Conservation (phyloP, 1,139 yeast species). For the Yamadazyma oceani region DNA sequence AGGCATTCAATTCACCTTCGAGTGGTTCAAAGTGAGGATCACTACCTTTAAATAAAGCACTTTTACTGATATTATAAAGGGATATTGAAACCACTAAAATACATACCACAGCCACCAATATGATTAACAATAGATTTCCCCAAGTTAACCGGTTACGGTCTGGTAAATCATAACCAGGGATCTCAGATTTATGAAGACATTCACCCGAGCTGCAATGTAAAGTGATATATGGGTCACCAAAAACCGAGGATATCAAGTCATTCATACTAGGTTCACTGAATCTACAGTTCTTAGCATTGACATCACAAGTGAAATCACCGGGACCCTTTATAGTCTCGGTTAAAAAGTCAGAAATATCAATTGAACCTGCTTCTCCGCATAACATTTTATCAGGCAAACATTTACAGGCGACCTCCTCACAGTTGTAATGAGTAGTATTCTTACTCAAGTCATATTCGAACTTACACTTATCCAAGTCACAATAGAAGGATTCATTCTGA, state of each 20-base stretch:
- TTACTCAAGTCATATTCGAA: conserved; percentile 63
- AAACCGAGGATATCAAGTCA: conserved; percentile 81
- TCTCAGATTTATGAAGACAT: conserved; percentile 86
- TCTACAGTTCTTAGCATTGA: conserved; percentile 57
- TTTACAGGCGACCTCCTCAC: conserved; percentile 74
- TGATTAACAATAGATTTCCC: conserved; percentile 50
- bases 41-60: conserved; percentile 56
- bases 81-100: conserved; percentile 39
- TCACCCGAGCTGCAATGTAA: conserved; percentile 82
- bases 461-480: conserved; percentile 73
- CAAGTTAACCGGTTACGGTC: conserved; percentile 51
- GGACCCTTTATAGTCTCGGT: conserved; percentile 91
- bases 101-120: conserved; percentile 48
- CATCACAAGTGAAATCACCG: conserved; percentile 84
- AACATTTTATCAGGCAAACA: conserved; percentile 92
- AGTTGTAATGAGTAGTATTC: conserved; percentile 73
- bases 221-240: conserved; percentile 89
- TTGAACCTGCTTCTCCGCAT: conserved; percentile 92
- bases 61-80: conserved; percentile 54
- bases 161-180: conserved; percentile 85
- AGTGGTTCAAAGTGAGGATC: conserved; percentile 23
- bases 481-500: conserved; percentile 82
- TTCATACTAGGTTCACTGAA: conserved; percentile 97
- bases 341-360: conserved; percentile 89
- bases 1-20: conserved; percentile 40